Evolutionary conservation across 169 alveolate species (phyloP).

Genomic region (Eimeria zaria): DNA sequence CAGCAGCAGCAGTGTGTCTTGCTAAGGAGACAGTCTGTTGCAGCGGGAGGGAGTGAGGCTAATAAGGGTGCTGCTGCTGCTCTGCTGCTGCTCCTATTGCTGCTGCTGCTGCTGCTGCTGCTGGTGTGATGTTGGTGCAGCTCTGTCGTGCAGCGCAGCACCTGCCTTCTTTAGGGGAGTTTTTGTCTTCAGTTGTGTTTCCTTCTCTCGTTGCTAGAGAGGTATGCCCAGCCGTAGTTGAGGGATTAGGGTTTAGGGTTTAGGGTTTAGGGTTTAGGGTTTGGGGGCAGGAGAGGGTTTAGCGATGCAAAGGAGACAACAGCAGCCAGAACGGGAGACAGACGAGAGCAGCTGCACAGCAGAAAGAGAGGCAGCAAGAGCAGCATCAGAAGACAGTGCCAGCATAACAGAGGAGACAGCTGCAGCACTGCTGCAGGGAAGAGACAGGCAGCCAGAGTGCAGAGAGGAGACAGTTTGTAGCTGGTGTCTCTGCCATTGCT

Average conservation of each 20-base stretch:
- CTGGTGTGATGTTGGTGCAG: slow-evolving; percentile 21
- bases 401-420: too few relatives aligned
- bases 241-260: slow-evolving; percentile 38
- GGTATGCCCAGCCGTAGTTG: not conserved
- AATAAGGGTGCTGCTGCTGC: not conserved
- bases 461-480: not conserved
- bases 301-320: not conserved
- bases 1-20: too few relatives aligned
- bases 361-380: not conserved
- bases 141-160: slow-evolving; percentile 66
- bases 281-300: not conserved
- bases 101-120: slow-evolving; percentile 53
- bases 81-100: too few relatives aligned
- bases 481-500: not conserved
- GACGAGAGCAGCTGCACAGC: too few relatives aligned
- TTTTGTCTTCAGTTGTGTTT: slow-evolving; percentile 22
- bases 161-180: slow-evolving; percentile 39
- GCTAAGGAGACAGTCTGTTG: not conserved
- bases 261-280: slow-evolving; percentile 43
- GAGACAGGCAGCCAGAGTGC: not conserved
- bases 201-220: slow-evolving; percentile 24
- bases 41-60: not conserved
- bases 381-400: not conserved
- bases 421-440: not conserved
- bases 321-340: not conserved